Base-by-base conservation (phyloP, 2,329 filamentous ascomycete species). In the Ophiocordyceps camponoti-saundersi region DNA sequence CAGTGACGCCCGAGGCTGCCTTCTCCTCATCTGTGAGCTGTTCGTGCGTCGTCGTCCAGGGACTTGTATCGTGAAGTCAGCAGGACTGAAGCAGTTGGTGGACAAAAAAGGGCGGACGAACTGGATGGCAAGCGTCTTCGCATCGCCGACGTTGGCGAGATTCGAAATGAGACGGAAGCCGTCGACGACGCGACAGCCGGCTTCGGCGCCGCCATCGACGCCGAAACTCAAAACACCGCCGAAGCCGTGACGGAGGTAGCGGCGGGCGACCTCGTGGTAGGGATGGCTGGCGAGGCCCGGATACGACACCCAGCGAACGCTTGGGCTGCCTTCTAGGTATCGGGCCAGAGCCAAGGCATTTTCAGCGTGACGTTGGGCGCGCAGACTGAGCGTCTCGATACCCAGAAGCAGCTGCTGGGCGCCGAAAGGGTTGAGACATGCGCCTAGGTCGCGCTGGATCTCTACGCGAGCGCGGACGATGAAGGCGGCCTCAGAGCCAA, bases 141-240 rank as follows among this genome's bases (percentile, higher is more conserved):
- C 85, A 63, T 96, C 90, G 48, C 90, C 90, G 26, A 96, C 89
- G 61, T 98, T 98, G 48, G 92, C 92, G 55, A 96, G 70, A 66
- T 96, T 95, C 18, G 87, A 94, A 57, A 96, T 87, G 55, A 98
- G 68, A 74, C 93, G 92, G 71, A 98, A 93, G 55, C 80, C 80
- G 65, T 98, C 92, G 46, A 96, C 92, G 30, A 96, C 79, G 65
- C 88, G 80, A 61, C 79, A 84, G 50, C 92, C 90, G 16, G 84
- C 87, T n/a, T 68, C 72, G 50, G 77, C 85, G 50, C 85, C 88
- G 3, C 90, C 89, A 69, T 93, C 94, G 51, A 95, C 83, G 46
- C 92, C 92, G 56, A 98, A 92, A 56, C 85, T 93, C 52, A 98
- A 65, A 18, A 98, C 89, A 56, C 92, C 89, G 45, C 90, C 90